A percentile compares a stretch with the other conserved stretches of the same genome.
phyloP scores from a whole-genome alignment of 768 basidiomycete species.

The Naganishia friedmannii region DNA sequence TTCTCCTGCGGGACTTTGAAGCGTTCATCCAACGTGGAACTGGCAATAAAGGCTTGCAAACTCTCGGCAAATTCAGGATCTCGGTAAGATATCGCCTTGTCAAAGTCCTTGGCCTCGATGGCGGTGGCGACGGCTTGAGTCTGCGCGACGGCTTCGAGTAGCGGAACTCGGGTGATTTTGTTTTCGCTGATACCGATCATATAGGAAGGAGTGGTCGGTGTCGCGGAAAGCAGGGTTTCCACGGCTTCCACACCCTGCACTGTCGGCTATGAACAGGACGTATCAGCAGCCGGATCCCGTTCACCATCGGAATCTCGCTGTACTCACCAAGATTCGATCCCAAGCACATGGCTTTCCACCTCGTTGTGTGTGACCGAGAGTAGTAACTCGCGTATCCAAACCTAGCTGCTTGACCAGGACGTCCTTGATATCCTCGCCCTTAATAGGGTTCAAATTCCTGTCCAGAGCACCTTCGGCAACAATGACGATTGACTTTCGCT shows the following conservation, averaged over 20 bases:
- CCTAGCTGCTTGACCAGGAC: constrained; percentile 80
- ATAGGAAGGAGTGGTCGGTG: constrained; percentile 86
- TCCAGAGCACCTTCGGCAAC: constrained; percentile 96
- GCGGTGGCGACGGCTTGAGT: constrained; percentile 81
- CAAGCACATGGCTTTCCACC: constrained; percentile 90
- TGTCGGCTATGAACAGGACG: constrained; percentile 64
- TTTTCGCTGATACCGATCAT: constrained; percentile 97
- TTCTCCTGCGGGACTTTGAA: constrained; percentile 58
- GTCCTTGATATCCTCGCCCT: constrained; percentile 82
- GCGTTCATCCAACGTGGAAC: constrained; percentile 63
- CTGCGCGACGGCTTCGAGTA: constrained; percentile 92
- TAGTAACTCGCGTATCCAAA: constrained; percentile 93
- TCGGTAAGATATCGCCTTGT: constrained; percentile 77
- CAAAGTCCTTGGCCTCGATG: constrained; percentile 77
- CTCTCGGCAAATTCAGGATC: constrained; percentile 89
- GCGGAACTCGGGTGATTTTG: constrained; percentile 84
- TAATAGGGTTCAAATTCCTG: constrained; percentile 81
- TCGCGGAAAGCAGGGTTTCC: constrained; percentile 76
- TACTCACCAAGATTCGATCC: constrained; percentile 80
- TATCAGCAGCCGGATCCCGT: constrained; percentile 18
- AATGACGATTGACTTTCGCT: constrained; percentile 97
- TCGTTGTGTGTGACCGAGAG: constrained; percentile 92
- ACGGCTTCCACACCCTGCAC: constrained; percentile 95
- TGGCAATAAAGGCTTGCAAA: constrained; percentile 76
- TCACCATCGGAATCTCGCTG: not conserved